These are phyloP conservation scores for Dothideomycetidae sp. DNA, from an alignment of 2,329 filamentous ascomycete genomes.

Conservation along the genomic window DNA sequence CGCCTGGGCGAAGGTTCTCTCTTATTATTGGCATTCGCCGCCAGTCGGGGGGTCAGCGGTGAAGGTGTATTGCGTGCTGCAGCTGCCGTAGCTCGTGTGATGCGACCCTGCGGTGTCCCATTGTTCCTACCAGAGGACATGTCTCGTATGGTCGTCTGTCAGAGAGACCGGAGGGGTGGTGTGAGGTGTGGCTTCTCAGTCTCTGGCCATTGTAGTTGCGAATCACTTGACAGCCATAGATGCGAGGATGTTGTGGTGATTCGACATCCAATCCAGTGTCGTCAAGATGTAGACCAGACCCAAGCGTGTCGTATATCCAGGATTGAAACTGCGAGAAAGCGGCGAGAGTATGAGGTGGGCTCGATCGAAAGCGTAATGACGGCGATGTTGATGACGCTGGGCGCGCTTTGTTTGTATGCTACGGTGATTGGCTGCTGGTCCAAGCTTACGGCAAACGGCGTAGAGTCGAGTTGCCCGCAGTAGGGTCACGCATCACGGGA, in stretches of 20 bases:
- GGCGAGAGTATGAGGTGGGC: no score
- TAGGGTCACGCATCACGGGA: no score
- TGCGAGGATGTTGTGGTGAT: not conserved
- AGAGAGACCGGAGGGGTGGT: not conserved
- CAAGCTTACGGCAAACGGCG: not conserved
- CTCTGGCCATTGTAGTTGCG: not conserved
- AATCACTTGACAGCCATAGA: not conserved
- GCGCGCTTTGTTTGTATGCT: not conserved
- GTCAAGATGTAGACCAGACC: no score
- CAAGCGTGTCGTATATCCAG: not conserved
- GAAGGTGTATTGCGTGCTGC: slow-evolving; percentile 3
- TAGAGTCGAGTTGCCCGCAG: no score
- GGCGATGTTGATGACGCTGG: no score
- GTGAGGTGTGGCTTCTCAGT: not conserved
- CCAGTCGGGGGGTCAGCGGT: slow-evolving; percentile 15
- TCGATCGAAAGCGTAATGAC: not conserved
- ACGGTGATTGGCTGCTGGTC: not conserved
- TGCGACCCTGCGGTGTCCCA: slow-evolving; percentile 5
- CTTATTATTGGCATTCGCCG: slow-evolving; percentile 4
- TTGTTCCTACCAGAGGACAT: slow-evolving; percentile 8
- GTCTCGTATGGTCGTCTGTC: not conserved
- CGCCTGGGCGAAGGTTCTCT: slow-evolving; percentile 5
- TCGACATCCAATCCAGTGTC: not conserved
- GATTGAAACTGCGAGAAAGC: not conserved
- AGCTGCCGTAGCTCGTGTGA: not conserved